Percentiles rank a stretch among this genome's conserved stretches.
Conservation (phyloP, 2,329 filamentous ascomycete species). For the Colletotrichum viniferum region DNA sequence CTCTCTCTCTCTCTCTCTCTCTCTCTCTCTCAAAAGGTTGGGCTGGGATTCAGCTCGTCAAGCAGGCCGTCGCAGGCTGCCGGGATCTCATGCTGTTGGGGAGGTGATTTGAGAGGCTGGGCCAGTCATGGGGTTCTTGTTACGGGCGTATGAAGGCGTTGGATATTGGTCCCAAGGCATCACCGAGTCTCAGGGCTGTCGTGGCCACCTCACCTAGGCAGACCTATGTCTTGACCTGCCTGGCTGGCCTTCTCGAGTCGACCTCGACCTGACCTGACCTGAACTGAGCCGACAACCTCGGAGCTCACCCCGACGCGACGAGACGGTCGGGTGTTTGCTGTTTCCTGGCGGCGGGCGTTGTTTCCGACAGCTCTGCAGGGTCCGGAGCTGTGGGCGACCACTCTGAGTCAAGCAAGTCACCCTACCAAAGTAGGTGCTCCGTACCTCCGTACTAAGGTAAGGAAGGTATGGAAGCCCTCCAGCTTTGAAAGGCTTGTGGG, state of each 20-base stretch:
- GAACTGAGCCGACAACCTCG: not conserved
- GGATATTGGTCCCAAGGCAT: not conserved
- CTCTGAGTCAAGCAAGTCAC: not conserved
- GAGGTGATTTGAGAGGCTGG: not conserved
- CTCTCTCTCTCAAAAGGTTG: not conserved
- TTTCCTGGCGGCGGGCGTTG: not conserved
- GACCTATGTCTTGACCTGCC: not conserved
- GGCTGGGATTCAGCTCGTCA: not conserved
- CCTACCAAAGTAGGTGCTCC: not conserved
- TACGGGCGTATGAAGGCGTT: conserved; percentile 13
- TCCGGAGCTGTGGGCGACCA: not conserved
- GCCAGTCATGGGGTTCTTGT: not conserved
- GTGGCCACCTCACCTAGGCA: not conserved
- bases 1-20: too few species aligned
- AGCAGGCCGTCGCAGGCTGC: not conserved
- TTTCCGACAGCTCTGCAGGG: not conserved
- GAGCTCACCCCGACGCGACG: not conserved
- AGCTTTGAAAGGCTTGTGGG: not conserved
- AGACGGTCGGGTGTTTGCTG: not conserved
- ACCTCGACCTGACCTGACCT: not conserved
- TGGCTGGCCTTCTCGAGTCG: not conserved
- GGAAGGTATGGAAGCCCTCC: too few species aligned
- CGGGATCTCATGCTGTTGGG: not conserved
- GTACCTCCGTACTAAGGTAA: too few species aligned
- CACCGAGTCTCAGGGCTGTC: not conserved